Evolutionary conservation across 768 basidiomycete species (phyloP).

Genomic region (Lactifluus piperatus): DNA sequence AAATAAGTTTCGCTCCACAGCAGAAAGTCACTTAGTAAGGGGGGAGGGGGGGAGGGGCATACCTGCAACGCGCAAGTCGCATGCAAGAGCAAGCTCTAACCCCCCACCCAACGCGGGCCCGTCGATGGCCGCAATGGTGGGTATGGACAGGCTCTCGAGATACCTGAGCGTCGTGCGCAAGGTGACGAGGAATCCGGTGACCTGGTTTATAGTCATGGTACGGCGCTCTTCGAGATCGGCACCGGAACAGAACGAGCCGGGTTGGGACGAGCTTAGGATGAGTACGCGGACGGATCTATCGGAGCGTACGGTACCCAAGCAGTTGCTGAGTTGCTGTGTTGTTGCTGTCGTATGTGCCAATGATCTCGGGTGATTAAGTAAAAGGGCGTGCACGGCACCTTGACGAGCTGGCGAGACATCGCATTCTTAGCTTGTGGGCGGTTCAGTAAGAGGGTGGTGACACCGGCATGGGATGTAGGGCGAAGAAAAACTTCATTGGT

Average conservation of each 20-base stretch:
- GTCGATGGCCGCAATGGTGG: constrained; percentile 88
- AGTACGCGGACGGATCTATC: constrained; percentile 70
- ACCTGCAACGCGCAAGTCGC: constrained; percentile 89
- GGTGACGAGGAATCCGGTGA: constrained; percentile 67
- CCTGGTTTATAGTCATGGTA: constrained; percentile 69
- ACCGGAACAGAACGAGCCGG: constrained; percentile 84
- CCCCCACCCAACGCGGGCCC: constrained; percentile 94
- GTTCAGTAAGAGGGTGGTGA: constrained; percentile 16
- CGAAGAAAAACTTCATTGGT: constrained; percentile 17
- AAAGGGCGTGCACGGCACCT: constrained; percentile 2
- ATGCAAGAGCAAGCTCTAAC: constrained; percentile 77
- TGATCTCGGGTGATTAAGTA: not conserved
- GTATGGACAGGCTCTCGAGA: constrained; percentile 78
- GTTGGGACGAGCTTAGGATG: constrained; percentile 69
- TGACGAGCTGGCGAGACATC: constrained; percentile 18
- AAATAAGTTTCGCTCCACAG: not conserved
- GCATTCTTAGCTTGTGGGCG: constrained; percentile 18
- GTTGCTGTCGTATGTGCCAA: not conserved
- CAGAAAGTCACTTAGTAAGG: not conserved
- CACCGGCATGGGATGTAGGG: constrained; percentile 7
- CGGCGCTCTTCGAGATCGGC: constrained; percentile 83
- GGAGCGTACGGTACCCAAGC: constrained; percentile 1
- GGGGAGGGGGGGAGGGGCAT: too few species aligned
- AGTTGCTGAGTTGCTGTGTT: constrained; percentile 15
- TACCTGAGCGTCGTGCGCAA: constrained; percentile 61